Percentiles rank a stretch among this genome's conserved stretches.
Evolutionary conservation across 2,329 filamentous ascomycete genomes (phyloP).

Genomic region (Cryoendolithus antarcticus): DNA sequence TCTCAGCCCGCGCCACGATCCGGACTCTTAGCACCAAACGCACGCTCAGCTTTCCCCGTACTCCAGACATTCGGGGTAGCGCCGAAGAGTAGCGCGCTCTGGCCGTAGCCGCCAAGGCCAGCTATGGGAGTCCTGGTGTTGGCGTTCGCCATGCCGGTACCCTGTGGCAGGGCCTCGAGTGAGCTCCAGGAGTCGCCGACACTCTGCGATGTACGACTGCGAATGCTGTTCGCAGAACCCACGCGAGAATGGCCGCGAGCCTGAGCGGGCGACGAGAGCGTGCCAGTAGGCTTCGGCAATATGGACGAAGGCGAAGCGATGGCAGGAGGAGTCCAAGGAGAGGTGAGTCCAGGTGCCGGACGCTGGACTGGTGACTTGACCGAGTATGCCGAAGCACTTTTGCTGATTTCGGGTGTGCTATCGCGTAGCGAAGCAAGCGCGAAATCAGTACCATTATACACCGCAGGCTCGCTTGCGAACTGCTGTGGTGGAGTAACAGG

Average conservation of each 20-base stretch:
- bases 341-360: constrained; percentile 5
- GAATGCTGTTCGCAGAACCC: constrained; percentile 30
- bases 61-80: constrained; percentile 27
- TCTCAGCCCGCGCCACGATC: too few relatives aligned
- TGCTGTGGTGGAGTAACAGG: constrained; percentile 36
- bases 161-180: constrained; percentile 11
- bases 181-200: constrained; percentile 16
- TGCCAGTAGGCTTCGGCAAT: constrained; percentile 13
- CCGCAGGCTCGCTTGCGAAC: constrained; percentile 11
- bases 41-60: too few relatives aligned
- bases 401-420: constrained; percentile 26
- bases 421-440: constrained; percentile 24
- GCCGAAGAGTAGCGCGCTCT: constrained; percentile 30
- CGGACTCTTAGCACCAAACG: too few relatives aligned
- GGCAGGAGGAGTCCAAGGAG: constrained; percentile 23
- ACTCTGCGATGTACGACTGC: constrained; percentile 22
- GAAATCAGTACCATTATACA: constrained; percentile 16
- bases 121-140: constrained; percentile 6
- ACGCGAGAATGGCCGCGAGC: constrained; percentile 28
- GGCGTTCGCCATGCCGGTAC: constrained; percentile 6
- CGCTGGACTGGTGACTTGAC: constrained; percentile 4
- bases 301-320: too few relatives aligned
- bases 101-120: constrained; percentile 10
- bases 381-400: constrained; percentile 8
- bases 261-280: constrained; percentile 15